Evolutionary conservation across 192 early-diverging fungal genomes (phyloP), one percentile per base, ranked within the genome.

Genomic region (Phycomyces nitens): DNA sequence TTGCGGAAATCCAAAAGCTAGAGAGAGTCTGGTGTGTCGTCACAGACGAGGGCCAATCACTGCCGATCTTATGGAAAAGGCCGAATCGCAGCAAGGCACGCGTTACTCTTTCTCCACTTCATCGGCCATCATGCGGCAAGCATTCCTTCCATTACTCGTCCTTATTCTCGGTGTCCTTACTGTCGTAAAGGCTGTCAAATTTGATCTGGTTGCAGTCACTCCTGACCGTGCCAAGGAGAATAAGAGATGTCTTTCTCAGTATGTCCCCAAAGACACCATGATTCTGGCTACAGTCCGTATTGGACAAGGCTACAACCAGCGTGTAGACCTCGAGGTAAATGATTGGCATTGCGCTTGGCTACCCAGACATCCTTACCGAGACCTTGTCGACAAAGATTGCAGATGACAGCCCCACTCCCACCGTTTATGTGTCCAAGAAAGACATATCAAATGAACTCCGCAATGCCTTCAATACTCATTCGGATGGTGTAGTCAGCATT

Each of bases 401-500:
- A 63, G 94, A 95, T 74, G 82, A 90, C 70, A 84, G 85, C 42
- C 59, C 76, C n/a, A 70, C 80, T 50, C 68, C 75, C 50, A 93
- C 91, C 73, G 80, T 86, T 34, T 88, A 93, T 70, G 87, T 77
- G 27, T 82, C 75, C 27, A 89, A 91, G 71, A 76, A 73, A 55
- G 79, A 84, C 68, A 44, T 86, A 54, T 70, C 78, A n/a, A 87
- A 82, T 12, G 88, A 84, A 24, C 65, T 57, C 42, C 65, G 72
- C 76, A 49, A 86, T 59, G 81, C 84, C 16, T 93, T 98, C 71
- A 89, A 85, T 56, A 94, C 91, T 24, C 91, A 93, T 70, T 82
- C 82, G n/a, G 88, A 95, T 60, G 90, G 92, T 15, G 84, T 91
- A 66, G 78, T 98, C 18, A 73, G 86, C 34, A 86, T 89, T 53